Percentiles rank a stretch among this genome's conserved stretches.
These are phyloP conservation scores for Ziziphus jujuba DNA, from an alignment of 306 rosid genomes.

Conservation along the genomic window DNA sequence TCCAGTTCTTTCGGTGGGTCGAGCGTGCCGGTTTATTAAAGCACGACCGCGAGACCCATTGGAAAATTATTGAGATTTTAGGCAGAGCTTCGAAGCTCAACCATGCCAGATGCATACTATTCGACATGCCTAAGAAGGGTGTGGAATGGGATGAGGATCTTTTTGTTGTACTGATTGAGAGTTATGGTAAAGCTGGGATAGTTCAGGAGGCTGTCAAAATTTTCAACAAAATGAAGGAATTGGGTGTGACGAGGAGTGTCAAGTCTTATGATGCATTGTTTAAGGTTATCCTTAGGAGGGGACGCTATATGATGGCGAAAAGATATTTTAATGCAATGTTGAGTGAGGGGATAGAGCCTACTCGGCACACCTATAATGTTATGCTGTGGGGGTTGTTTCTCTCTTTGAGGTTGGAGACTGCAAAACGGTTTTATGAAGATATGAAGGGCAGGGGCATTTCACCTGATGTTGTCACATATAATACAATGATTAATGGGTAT, in stretches of 20 bases:
- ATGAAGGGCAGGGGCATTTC: slow-evolving; percentile 60
- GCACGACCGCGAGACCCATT: slow-evolving; percentile 71
- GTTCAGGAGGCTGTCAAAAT: slow-evolving; percentile 88
- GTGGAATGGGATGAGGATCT: slow-evolving; percentile 60
- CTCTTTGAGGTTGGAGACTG: slow-evolving; percentile 76
- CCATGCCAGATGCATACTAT: slow-evolving; percentile 78
- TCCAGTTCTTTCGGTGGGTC: slow-evolving; percentile 89
- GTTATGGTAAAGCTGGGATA: slow-evolving; percentile 76
- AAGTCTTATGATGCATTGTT: slow-evolving; percentile 74
- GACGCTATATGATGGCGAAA: slow-evolving; percentile 90
- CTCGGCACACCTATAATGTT: slow-evolving; percentile 70
- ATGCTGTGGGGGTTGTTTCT: slow-evolving; percentile 90
- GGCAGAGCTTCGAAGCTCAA: slow-evolving; percentile 71
- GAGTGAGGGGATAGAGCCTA: slow-evolving; percentile 75
- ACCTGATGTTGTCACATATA: slow-evolving; percentile 77
- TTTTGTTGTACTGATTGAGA: slow-evolving; percentile 64
- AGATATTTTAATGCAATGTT: slow-evolving; percentile 81
- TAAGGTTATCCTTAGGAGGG: slow-evolving; percentile 68
- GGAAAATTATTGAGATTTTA: slow-evolving; percentile 76
- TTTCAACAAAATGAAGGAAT: slow-evolving; percentile 70
- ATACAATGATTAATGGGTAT: slow-evolving; percentile 80
- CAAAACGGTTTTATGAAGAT: slow-evolving; percentile 71
- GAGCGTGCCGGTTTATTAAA: slow-evolving; percentile 62
- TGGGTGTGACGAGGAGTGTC: slow-evolving; percentile 55
- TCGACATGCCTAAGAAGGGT: slow-evolving; percentile 57